phyloP scores from a whole-genome alignment of 1,284 basidiomycete genomes.

The Ganoderma multipileum region DNA sequence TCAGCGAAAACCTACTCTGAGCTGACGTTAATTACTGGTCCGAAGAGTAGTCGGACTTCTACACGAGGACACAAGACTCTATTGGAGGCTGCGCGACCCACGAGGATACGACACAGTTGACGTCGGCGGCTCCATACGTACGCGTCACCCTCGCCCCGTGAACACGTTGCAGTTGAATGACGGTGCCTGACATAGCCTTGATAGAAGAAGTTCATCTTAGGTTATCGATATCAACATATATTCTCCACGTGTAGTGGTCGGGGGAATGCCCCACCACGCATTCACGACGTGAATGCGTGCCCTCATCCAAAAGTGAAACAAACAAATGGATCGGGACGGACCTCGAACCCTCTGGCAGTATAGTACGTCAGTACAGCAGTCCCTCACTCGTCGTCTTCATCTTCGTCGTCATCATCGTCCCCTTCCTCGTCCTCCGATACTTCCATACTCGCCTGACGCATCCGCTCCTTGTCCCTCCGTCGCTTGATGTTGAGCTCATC shows the following conservation, averaged over 20 bases:
- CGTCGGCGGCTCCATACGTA: neutral
- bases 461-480: constrained; percentile 78
- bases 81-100: neutral
- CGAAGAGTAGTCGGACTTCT: neutral
- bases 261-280: neutral
- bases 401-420: constrained; percentile 64
- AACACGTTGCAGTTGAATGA: neutral
- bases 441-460: constrained; percentile 78
- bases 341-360: neutral
- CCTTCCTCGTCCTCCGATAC: constrained; percentile 92
- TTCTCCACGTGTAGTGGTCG: neutral
- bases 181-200: neutral
- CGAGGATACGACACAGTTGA: neutral
- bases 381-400: constrained; percentile 26
- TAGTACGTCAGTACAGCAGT: neutral
- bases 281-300: neutral
- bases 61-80: neutral
- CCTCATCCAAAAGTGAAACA: neutral
- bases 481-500: constrained; percentile 93
- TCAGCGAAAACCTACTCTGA: neutral
- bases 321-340: neutral
- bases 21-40: neutral
- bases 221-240: neutral
- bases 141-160: neutral
- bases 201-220: neutral